phyloP scores from a whole-genome alignment of 2,329 filamentous ascomycete species.

The Phyllosticta capitalensis region DNA sequence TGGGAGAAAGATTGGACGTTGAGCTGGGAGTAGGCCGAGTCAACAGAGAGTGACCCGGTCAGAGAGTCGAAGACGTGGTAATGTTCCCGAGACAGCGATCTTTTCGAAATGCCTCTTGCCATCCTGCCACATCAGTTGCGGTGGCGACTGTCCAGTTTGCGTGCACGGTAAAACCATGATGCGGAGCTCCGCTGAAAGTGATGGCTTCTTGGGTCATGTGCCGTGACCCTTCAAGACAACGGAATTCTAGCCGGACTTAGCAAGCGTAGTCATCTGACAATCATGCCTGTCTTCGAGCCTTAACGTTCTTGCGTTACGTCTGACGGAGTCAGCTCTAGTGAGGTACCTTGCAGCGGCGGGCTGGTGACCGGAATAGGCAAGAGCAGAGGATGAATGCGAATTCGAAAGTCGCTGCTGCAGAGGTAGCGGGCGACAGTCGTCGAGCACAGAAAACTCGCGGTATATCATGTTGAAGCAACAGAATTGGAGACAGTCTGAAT shows the following conservation, averaged over 20 bases:
- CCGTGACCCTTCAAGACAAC: neutral
- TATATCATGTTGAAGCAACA: too few relatives aligned
- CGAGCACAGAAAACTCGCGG: too few relatives aligned
- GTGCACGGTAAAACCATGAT: neutral
- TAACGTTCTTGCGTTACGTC: neutral
- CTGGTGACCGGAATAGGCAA: neutral
- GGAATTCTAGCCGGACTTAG: neutral
- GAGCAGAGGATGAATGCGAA: neutral
- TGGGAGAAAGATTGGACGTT: conserved; percentile 50
- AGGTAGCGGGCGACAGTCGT: neutral
- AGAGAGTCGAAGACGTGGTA: neutral
- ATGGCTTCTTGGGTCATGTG: neutral
- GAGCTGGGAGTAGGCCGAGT: conserved; percentile 35
- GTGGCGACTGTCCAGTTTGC: too few relatives aligned
- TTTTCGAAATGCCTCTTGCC: neutral
- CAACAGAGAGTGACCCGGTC: neutral
- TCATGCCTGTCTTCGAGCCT: neutral
- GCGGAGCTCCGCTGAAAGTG: neutral
- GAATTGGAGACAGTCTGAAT: too few relatives aligned
- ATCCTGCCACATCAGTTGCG: too few relatives aligned
- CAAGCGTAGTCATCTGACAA: neutral
- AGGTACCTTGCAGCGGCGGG: neutral
- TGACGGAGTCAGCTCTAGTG: too few relatives aligned
- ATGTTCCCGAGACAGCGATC: neutral
- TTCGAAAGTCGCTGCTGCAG: neutral